phyloP scores from a whole-genome alignment of 2,329 filamentous ascomycete species.

The Paecilomyces fulvus region DNA sequence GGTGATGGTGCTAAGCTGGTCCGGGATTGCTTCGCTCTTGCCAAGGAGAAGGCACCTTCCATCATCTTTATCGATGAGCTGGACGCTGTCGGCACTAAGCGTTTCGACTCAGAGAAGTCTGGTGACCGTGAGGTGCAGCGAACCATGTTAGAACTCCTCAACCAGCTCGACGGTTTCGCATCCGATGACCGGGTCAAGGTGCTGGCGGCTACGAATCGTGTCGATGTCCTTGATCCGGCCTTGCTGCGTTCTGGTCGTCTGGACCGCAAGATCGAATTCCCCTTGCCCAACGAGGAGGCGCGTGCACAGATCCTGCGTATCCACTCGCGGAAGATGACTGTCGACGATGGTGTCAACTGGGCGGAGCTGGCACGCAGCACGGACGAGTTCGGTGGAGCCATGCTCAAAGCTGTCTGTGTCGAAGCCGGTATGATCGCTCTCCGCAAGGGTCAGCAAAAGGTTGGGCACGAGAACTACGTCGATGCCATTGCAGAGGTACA shows the following conservation, averaged over 20 bases:
- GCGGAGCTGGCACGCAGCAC: slow-evolving; percentile 89
- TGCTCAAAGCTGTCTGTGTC: slow-evolving; percentile 96
- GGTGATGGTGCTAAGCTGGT: slow-evolving; percentile 97
- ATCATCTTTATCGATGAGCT: slow-evolving; percentile 99
- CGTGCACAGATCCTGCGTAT: slow-evolving; percentile 95
- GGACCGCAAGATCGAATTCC: slow-evolving; percentile 97
- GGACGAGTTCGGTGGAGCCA: slow-evolving; percentile 95
- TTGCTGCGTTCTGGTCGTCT: slow-evolving; percentile 84
- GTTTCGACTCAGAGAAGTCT: slow-evolving; percentile 97
- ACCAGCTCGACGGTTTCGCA: slow-evolving; percentile 96
- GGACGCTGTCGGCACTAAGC: slow-evolving; percentile 96
- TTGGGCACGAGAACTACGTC: slow-evolving; percentile 96
- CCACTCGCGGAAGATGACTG: slow-evolving; percentile 96
- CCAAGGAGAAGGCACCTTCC: slow-evolving; percentile 96
- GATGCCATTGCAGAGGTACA: slow-evolving; percentile 94
- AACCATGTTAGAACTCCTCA: slow-evolving; percentile 97
- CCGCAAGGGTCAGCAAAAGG: slow-evolving; percentile 88
- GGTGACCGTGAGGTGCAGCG: slow-evolving; percentile 96
- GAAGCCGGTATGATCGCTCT: slow-evolving; percentile 99
- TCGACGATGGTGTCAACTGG: slow-evolving; percentile 92
- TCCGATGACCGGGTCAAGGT: slow-evolving; percentile 97
- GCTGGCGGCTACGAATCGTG: slow-evolving; percentile 84
- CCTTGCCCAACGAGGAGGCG: slow-evolving; percentile 93
- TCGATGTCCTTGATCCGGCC: slow-evolving; percentile 88
- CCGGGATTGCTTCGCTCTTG: slow-evolving; percentile 91